Evolutionary conservation across 768 basidiomycete species (phyloP).

Genomic region (Cystoderma amianthinum): DNA sequence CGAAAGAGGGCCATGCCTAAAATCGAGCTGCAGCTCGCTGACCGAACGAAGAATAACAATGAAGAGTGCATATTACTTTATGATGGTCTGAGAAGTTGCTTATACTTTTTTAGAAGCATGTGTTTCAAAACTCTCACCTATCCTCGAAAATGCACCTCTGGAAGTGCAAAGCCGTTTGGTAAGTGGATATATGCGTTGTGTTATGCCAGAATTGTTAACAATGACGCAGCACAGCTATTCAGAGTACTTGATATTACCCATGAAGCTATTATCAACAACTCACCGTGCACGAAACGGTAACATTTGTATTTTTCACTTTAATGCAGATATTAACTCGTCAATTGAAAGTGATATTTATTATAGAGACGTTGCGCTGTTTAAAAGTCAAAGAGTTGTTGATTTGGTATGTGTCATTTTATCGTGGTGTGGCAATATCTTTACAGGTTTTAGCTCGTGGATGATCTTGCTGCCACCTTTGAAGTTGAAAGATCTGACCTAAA

Average conservation of each 20-base stretch:
- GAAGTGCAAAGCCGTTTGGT: conserved; percentile 35
- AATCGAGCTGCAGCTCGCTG: conserved; percentile 25
- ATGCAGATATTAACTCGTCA: too few relatives aligned
- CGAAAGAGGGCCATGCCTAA: conserved; percentile 12
- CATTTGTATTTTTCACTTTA: neutral
- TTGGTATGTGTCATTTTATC: conserved; percentile 34
- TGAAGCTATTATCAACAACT: conserved; percentile 46
- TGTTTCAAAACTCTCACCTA: conserved; percentile 20
- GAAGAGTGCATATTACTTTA: conserved; percentile 15
- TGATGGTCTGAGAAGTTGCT: conserved; percentile 2
- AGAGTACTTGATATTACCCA: conserved; percentile 63
- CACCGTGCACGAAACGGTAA: conserved; percentile 63
- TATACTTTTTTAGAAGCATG: conserved; percentile 7
- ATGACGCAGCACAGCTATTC: conserved; percentile 56
- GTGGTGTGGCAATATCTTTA: neutral
- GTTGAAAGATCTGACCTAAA: conserved; percentile 72
- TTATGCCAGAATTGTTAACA: conserved; percentile 4
- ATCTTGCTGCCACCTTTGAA: conserved; percentile 78
- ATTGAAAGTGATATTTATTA: conserved; percentile 80
- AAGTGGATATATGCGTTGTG: conserved; percentile 11
- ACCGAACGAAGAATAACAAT: conserved; percentile 20
- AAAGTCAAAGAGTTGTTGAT: conserved; percentile 73
- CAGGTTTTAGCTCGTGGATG: conserved; percentile 68
- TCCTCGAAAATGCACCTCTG: conserved; percentile 25
- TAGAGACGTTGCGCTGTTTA: conserved; percentile 75